phyloP scores from a whole-genome alignment of 306 rosid species.

The Castanea sativa region DNA sequence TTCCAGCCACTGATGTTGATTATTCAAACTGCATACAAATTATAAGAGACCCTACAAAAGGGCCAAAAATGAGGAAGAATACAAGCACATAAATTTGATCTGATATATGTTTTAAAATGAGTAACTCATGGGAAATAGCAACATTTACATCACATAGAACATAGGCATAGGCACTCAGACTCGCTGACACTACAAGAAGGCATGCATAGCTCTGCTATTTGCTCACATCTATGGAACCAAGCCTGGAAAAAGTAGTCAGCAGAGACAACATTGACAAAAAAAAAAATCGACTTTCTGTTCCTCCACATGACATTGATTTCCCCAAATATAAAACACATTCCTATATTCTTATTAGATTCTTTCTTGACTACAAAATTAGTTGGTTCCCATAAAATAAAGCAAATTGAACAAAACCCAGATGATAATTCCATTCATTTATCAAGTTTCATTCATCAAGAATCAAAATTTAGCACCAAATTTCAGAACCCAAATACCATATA shows the following conservation, averaged over 20 bases:
- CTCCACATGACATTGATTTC: not conserved
- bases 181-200: too few species aligned
- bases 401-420: not conserved
- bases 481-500: not conserved
- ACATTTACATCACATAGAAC: too few species aligned
- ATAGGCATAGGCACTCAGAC: too few species aligned
- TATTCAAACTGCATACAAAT: too few species aligned
- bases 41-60: not conserved
- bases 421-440: not conserved
- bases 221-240: not conserved
- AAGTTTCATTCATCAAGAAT: conserved; percentile 2
- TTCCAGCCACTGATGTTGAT: too few species aligned
- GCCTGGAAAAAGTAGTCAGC: not conserved
- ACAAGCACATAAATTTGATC: not conserved
- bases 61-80: not conserved
- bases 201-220: not conserved
- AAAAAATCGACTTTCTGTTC: not conserved
- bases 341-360: not conserved
- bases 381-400: not conserved
- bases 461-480: not conserved
- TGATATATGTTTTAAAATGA: not conserved
- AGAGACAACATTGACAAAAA: not conserved
- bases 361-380: conserved; percentile 4
- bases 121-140: not conserved
- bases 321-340: not conserved